Percentiles rank a stretch among this genome's conserved stretches.
Conservation (phyloP, 345 rosid species). For the Murraya paniculata region DNA sequence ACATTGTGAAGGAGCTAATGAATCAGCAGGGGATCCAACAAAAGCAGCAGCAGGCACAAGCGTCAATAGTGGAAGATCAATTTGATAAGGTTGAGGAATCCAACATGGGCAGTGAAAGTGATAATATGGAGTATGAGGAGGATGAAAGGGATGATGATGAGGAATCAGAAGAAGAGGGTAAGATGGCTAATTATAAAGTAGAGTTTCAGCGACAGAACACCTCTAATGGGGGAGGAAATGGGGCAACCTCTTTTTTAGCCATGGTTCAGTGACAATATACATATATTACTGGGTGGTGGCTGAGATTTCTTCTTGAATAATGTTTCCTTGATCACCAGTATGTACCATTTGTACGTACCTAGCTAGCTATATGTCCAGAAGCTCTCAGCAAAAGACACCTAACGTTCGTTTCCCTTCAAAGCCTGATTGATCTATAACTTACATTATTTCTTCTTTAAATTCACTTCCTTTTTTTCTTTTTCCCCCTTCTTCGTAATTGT, state of each 20-base stretch:
- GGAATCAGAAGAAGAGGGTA: conserved; percentile 44
- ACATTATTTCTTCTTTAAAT: conserved; percentile 19
- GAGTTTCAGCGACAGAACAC: conserved; percentile 49
- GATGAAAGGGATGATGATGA: conserved; percentile 42
- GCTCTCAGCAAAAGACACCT: conserved; percentile 27
- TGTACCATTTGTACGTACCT: conserved; percentile 38
- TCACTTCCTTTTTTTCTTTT: not conserved
- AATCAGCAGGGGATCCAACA: conserved; percentile 32
- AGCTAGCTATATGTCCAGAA: conserved; percentile 34
- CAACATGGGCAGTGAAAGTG: conserved; percentile 24
- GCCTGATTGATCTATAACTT: conserved; percentile 9
- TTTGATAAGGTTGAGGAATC: conserved; percentile 44
- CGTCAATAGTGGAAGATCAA: conserved; percentile 38
- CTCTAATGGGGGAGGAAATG: conserved; percentile 57
- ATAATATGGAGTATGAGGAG: conserved; percentile 26
- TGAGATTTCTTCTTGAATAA: not conserved
- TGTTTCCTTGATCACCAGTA: not conserved
- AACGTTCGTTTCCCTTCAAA: conserved; percentile 21
- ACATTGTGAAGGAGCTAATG: conserved; percentile 64
- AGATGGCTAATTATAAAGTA: conserved; percentile 47
- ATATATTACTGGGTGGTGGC: not conserved
- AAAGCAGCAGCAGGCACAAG: conserved; percentile 15
- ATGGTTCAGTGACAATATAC: conserved; percentile 39
- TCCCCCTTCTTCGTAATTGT: not conserved
- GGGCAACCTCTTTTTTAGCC: conserved; percentile 53